phyloP scores from a whole-genome alignment of 306 rosid genomes.

The Carpinus viminea region DNA sequence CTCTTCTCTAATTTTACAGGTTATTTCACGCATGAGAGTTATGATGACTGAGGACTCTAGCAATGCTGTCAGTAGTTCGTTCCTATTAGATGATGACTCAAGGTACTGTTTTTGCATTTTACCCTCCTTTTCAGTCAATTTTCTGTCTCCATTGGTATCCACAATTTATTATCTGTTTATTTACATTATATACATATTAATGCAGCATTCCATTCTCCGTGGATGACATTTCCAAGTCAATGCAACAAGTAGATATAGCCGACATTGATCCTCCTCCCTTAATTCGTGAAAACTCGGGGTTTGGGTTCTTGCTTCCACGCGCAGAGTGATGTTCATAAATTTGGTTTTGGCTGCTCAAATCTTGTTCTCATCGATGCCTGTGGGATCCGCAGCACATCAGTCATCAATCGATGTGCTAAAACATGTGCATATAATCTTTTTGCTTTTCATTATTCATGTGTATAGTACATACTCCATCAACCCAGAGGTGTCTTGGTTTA shows the following conservation, averaged over 20 bases:
- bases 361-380: conserved; percentile 26
- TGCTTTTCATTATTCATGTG: conserved; percentile 42
- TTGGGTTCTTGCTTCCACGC: conserved; percentile 87
- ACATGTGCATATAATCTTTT: conserved; percentile 67
- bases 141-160: background rate
- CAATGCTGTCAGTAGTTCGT: conserved; percentile 94
- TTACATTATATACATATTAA: conserved; percentile 26
- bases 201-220: conserved; percentile 98
- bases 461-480: conserved; percentile 56
- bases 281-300: conserved; percentile 97
- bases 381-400: conserved; percentile 45
- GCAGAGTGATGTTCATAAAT: conserved; percentile 53
- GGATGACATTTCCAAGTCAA: conserved; percentile 95
- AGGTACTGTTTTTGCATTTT: conserved; percentile 53
- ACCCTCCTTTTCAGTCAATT: background rate
- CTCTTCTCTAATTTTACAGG: conserved; percentile 43
- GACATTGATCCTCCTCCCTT: conserved; percentile 96
- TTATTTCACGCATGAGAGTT: conserved; percentile 84
- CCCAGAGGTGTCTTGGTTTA: conserved; percentile 63
- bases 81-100: conserved; percentile 95
- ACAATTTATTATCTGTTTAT: background rate
- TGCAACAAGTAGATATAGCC: conserved; percentile 82
- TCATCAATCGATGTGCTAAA: conserved; percentile 51
- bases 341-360: conserved; percentile 22
- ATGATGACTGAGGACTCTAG: conserved; percentile 94